Evolutionary conservation across 108 stramenopile species (phyloP).

Genomic region (Nitzschia sp.): DNA sequence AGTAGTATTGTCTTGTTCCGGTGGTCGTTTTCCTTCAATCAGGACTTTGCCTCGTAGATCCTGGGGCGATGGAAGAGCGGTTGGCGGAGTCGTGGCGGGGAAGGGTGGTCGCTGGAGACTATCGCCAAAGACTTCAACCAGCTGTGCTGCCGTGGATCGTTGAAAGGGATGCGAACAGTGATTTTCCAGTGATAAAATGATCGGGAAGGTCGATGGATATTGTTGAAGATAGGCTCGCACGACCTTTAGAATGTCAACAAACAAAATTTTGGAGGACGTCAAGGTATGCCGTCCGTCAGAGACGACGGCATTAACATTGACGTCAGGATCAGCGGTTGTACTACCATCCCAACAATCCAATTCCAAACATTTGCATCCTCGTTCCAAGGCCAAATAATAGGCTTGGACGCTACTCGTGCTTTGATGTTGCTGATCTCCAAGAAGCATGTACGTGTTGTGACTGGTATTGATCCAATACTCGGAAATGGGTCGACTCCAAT

Average conservation of each 20-base stretch:
- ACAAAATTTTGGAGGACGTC: slow-evolving; percentile 74
- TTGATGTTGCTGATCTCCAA: slow-evolving; percentile 92
- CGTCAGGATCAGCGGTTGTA: slow-evolving; percentile 2
- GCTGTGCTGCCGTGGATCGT: slow-evolving; percentile 71
- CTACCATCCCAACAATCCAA: slow-evolving; percentile 96
- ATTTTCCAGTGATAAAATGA: slow-evolving; percentile 96
- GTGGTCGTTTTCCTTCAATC: slow-evolving; percentile 83
- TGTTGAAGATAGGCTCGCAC: slow-evolving; percentile 60
- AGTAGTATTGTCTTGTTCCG: slow-evolving; percentile 39
- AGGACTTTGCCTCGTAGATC: slow-evolving; percentile 75
- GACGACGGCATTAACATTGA: slow-evolving; percentile 67
- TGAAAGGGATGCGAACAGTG: slow-evolving; percentile 90
- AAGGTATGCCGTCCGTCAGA: slow-evolving; percentile 95
- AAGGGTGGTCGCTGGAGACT: slow-evolving; percentile 61
- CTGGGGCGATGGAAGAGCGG: slow-evolving; percentile 70
- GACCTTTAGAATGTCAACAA: slow-evolving; percentile 67
- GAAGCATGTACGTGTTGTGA: slow-evolving; percentile 98
- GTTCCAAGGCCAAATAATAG: slow-evolving; percentile 62
- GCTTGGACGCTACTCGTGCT: slow-evolving; percentile 76
- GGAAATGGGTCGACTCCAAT: slow-evolving; percentile 73
- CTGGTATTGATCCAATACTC: slow-evolving; percentile 92
- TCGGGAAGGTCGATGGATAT: slow-evolving; percentile 72
- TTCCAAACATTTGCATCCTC: slow-evolving; percentile 96
- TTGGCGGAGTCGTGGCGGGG: neutral
- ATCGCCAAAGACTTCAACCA: slow-evolving; percentile 62